Conservation (phyloP, 2,329 filamentous ascomycete genomes). For the Colletotrichum theobromicola region DNA sequence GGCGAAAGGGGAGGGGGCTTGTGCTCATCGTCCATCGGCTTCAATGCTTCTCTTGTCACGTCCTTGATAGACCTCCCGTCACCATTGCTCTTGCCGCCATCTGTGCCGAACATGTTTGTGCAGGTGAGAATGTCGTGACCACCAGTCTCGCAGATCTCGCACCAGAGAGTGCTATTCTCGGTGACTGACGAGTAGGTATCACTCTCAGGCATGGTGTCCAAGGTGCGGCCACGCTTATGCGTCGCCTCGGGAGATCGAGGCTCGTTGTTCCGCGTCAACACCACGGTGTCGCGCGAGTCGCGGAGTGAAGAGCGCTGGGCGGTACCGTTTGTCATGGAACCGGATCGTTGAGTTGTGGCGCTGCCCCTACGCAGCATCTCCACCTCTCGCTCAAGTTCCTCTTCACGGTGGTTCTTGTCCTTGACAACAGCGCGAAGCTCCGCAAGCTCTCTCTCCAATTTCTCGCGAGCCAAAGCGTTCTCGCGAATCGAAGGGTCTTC, state of each 20-base stretch:
- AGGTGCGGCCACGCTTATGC: slow-evolving; percentile 57
- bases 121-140: slow-evolving; percentile 96
- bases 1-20: slow-evolving; percentile 63
- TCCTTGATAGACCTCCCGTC: slow-evolving; percentile 39
- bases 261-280: slow-evolving; percentile 59
- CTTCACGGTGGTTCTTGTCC: slow-evolving; percentile 75
- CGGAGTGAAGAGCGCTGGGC: slow-evolving; percentile 63
- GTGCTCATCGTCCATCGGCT: slow-evolving; percentile 44
- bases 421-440: slow-evolving; percentile 78
- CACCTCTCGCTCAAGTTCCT: slow-evolving; percentile 85
- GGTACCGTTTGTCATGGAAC: slow-evolving; percentile 44
- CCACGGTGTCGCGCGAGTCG: slow-evolving; percentile 71
- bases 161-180: slow-evolving; percentile 80
- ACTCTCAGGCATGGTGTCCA: slow-evolving; percentile 75
- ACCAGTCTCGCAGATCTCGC: slow-evolving; percentile 91
- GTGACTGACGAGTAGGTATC: slow-evolving; percentile 73
- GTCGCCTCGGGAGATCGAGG: slow-evolving; percentile 49
- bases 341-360: neutral
- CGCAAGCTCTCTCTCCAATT: slow-evolving; percentile 79
- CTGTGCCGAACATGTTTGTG: slow-evolving; percentile 80
- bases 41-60: slow-evolving; percentile 41
- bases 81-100: slow-evolving; percentile 37
- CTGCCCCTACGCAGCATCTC: slow-evolving; percentile 64
- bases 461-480: slow-evolving; percentile 67
- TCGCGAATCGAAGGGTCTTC: slow-evolving; percentile 26